Evolutionary conservation across 2,329 filamentous ascomycete species (phyloP), one percentile per base, ranked within the genome.

Genomic region (Neonectria faginata): DNA sequence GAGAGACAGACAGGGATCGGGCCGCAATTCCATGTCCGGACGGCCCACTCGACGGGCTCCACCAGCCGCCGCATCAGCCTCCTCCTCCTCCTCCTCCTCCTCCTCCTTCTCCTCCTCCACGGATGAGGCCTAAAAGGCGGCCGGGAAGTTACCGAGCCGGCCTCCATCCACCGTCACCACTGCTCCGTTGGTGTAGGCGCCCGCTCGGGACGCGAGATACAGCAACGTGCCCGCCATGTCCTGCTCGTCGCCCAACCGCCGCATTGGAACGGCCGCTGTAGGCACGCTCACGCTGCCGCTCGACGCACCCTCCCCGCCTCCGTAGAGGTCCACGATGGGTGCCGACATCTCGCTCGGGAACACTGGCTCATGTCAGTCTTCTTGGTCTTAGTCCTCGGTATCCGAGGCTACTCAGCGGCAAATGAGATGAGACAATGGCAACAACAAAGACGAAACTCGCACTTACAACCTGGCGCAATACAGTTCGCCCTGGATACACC

Each of bases 111-210:
- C 31, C 53, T 20, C 41, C 14, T 42, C 18, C 27, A 41, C 36
- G 39, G n/a, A 16, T 14, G 42, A 57, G 36, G 53, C 39, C 60
- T 64, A 89, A 72, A 86, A 88, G 3, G 83, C 83, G 14, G 84
- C 82, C 29, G 88, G 86, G 67, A 89, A 81, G 16, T 80, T 83
- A 29, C 81, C 81, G 53, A 92, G 73, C 62, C 88, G 81, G 1
- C 89, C 89, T 53, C 89, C 89, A 74, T 92, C 90, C 0, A 87
- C 81, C 8, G 91, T 77, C 51, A 91, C 78, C 16, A 89, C 83
- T 64, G 84, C 85, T 2, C 89, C 90, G 75, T 91, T 92, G 70
- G 86, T 80, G 75, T 90, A 92, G 3, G 86, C 86, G 1, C 90
- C 90, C 3, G 89, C 89, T 66, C 85, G 80, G 53, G 87, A 88